Evolutionary conservation across 805 yeast genomes (phyloP).

Genomic region (Kuraishia ogatae): DNA sequence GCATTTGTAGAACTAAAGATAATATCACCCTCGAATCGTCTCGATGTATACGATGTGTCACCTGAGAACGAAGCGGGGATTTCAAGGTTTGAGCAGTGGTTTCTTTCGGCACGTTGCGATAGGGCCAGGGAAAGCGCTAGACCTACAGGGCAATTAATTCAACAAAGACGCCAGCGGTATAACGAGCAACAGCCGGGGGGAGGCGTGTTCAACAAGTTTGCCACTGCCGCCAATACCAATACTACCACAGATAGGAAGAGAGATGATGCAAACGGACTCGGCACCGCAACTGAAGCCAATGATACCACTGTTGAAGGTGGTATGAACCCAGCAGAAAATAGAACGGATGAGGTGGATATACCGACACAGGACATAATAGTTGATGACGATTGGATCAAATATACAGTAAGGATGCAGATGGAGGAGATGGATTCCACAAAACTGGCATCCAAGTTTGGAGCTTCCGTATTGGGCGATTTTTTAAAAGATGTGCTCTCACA

Average conservation of each 20-base stretch:
- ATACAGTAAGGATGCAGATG: slow-evolving; percentile 18
- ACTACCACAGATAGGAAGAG: neutral
- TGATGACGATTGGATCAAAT: slow-evolving; percentile 26
- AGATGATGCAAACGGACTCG: neutral
- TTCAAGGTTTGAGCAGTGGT: slow-evolving; percentile 48
- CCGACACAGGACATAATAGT: slow-evolving; percentile 5
- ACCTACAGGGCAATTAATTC: slow-evolving; percentile 18
- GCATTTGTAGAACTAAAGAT: slow-evolving; percentile 60
- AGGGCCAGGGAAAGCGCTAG: slow-evolving; percentile 30
- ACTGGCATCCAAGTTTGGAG: slow-evolving; percentile 9
- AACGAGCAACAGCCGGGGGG: neutral
- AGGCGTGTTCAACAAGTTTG: neutral
- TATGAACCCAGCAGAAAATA: neutral
- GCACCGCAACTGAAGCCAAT: neutral
- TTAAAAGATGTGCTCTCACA: neutral
- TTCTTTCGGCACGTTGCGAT: slow-evolving; percentile 33
- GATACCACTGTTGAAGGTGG: slow-evolving; percentile 4
- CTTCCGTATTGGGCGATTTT: neutral
- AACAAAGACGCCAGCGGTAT: neutral
- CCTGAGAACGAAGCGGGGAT: slow-evolving; percentile 38
- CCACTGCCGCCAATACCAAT: neutral
- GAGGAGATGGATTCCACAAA: slow-evolving; percentile 17
- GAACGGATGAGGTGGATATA: no score
- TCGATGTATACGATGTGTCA: slow-evolving; percentile 48
- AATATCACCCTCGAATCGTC: slow-evolving; percentile 44